Evolutionary conservation across 169 alveolate species (phyloP).

Genomic region (Eimeria sp.): DNA sequence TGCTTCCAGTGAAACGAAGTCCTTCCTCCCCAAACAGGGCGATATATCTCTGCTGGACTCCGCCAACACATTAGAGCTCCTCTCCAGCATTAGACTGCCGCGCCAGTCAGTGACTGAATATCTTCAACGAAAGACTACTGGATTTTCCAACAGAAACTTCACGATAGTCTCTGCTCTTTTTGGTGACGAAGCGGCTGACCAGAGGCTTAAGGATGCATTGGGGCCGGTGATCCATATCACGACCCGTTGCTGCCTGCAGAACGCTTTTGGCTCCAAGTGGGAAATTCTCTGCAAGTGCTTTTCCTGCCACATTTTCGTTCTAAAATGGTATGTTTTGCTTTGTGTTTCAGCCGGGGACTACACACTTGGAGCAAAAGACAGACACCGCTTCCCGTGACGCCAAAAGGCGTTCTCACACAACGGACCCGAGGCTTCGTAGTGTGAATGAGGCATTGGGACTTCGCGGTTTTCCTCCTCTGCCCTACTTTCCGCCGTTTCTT

Average conservation of each 20-base stretch:
- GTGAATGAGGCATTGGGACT: slow-evolving; percentile 70
- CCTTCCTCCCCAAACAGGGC: slow-evolving; percentile 33
- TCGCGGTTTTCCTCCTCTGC: slow-evolving; percentile 80
- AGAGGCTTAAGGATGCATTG: slow-evolving; percentile 27
- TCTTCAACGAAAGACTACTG: slow-evolving; percentile 24
- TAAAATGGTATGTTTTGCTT: not conserved
- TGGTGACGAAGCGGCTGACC: slow-evolving; percentile 65
- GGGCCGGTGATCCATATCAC: slow-evolving; percentile 58
- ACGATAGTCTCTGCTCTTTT: slow-evolving; percentile 68
- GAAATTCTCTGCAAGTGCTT: not conserved
- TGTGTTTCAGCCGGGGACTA: slow-evolving; percentile 37
- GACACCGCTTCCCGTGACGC: not conserved
- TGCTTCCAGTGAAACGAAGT: not conserved
- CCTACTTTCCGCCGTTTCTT: slow-evolving; percentile 48
- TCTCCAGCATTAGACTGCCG: slow-evolving; percentile 19
- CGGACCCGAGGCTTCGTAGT: slow-evolving; percentile 28
- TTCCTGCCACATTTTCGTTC: not conserved
- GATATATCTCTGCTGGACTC: slow-evolving; percentile 62
- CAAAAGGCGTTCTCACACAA: not conserved
- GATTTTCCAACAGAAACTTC: slow-evolving; percentile 36
- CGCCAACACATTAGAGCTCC: slow-evolving; percentile 44
- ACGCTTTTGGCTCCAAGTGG: not conserved
- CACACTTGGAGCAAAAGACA: slow-evolving; percentile 29
- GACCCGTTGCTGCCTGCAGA: not conserved
- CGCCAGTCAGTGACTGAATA: slow-evolving; percentile 1